Evolutionary conservation across 73 alveolate species (phyloP).

Genomic region (Paramecium biaurelia): DNA sequence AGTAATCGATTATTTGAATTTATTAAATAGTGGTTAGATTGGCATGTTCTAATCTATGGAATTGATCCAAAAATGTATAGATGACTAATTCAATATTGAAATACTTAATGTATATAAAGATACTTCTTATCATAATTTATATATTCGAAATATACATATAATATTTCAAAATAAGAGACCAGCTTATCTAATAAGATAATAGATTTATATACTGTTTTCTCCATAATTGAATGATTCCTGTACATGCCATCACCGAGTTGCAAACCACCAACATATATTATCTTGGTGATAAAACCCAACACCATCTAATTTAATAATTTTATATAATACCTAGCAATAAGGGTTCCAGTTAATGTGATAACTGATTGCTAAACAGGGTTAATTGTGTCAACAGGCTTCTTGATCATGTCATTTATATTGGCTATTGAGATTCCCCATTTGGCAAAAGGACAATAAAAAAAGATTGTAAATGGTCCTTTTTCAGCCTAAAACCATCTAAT

Average conservation of each 20-base stretch:
- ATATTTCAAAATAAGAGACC: conserved; percentile 27
- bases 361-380: conserved; percentile 6
- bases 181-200: background rate
- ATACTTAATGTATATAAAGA: background rate
- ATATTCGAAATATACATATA: background rate
- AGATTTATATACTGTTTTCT: background rate
- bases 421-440: conserved; percentile 46
- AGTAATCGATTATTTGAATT: background rate
- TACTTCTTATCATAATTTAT: background rate
- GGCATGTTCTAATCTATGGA: conserved; percentile 36
- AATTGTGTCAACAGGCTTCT: conserved; percentile 12
- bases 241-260: conserved; percentile 2
- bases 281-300: conserved; percentile 26
- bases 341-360: background rate
- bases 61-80: background rate
- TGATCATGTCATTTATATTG: conserved; percentile 7
- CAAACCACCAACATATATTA: background rate
- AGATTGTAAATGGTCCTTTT: conserved; percentile 45
- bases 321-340: background rate
- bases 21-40: background rate
- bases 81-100: background rate
- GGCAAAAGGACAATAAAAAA: conserved; percentile 21
- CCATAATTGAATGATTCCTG: conserved; percentile 1
- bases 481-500: conserved; percentile 8
- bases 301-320: background rate